phyloP scores from a whole-genome alignment of 495 filamentous ascomycete species.

The Podospora fimiseda region DNA sequence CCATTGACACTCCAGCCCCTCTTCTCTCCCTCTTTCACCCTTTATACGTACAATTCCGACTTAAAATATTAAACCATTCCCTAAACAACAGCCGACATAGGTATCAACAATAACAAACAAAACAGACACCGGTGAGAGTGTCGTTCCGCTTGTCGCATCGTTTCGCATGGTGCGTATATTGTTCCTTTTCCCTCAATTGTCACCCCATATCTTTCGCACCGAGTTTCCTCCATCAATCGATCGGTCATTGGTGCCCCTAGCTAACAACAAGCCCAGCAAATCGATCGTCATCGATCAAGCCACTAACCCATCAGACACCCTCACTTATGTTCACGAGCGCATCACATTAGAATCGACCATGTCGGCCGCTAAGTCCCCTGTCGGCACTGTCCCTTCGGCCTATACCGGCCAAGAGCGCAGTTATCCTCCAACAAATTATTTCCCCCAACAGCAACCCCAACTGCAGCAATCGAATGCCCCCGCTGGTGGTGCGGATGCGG shows the following conservation, averaged over 20 bases:
- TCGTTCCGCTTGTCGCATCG: background rate
- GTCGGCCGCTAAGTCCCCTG: conserved; percentile 20
- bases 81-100: background rate
- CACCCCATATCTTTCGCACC: background rate
- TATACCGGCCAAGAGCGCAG: conserved; percentile 13
- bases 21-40: background rate
- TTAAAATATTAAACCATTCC: background rate
- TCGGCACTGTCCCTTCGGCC: conserved; percentile 11
- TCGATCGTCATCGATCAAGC: background rate
- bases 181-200: background rate
- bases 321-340: conserved; percentile 6
- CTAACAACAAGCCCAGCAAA: conserved; percentile 5
- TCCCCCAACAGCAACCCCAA: conserved; percentile 20
- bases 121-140: background rate
- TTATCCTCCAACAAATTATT: conserved; percentile 12
- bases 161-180: conserved; percentile 3
- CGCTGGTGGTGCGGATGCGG: conserved; percentile 24
- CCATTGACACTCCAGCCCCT: background rate
- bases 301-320: conserved; percentile 3
- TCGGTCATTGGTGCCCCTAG: background rate
- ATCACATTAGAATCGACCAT: conserved; percentile 12
- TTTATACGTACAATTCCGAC: background rate
- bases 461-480: conserved; percentile 14
- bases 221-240: background rate
- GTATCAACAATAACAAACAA: background rate